Evolutionary conservation across 1,284 basidiomycete species (phyloP), one percentile per base, ranked within the genome.

Genomic region (Boletus sp.): DNA sequence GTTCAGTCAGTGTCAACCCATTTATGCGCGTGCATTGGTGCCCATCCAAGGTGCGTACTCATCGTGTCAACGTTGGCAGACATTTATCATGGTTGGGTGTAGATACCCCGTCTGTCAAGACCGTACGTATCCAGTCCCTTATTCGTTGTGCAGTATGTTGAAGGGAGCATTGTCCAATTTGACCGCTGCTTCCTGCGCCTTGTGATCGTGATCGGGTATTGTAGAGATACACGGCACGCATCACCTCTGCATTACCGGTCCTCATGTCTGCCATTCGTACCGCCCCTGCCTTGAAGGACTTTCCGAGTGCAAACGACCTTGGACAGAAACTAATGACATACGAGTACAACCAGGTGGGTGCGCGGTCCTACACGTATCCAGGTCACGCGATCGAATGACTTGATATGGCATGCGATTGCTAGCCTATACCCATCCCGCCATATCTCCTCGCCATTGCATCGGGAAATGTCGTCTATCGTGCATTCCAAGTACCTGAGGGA

Each of bases 1-100:
- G 40, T 98, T 97, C 81, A 95, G 93, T 61, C 95, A 98, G 76
- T 94, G 91, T 72, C 95, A 98, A 74, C 94, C 96, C 23, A 96
- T 95, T 68, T 94, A 95, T 71, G 90, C 90, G 13, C 85, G 94
- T 52, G 83, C 90, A 2, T 76, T 97, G 55, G 83, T 90, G 0
- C 95, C 95, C 0, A 76, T 92, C 52, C 93, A 95, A 83, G 91
- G 91, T 83, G 51, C 51, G 72, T 67, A 30, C 40, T 21, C n/a
- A 3, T 23, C 4, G 21, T 30, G 31, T 19, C 9, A 33, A 10
- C 31, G 28, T 31, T 31, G 47, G 10, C n/a, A 16, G 30, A 11
- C n/a, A 23, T 11, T 46, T 35, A 54, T 23, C 21, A 47, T 46
- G 56, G 40, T 55, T 53, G 25, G 21, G 38, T 43, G 10, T 67